Percentiles rank a stretch among this genome's conserved stretches.
Conservation (phyloP, 768 basidiomycete species). For the Nidula microcarpa region DNA sequence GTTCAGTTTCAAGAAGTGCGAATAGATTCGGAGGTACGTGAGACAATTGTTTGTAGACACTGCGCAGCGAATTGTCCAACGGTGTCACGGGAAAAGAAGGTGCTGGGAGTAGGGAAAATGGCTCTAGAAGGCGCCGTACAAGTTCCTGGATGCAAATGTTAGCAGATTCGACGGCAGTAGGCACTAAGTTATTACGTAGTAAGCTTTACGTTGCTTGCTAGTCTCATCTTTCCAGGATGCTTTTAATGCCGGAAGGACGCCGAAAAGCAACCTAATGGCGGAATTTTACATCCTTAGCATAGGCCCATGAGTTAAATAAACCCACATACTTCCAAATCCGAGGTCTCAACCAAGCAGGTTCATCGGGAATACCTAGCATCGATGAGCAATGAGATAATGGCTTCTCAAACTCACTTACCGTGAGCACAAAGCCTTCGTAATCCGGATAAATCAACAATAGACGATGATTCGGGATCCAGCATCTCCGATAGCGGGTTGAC, state of each 20-base stretch:
- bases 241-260: constrained; percentile 56
- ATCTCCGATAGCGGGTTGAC: constrained; percentile 57
- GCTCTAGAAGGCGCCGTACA: constrained; percentile 48
- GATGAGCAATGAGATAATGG: background rate
- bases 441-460: constrained; percentile 51
- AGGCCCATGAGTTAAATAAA: background rate
- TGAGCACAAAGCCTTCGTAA: constrained; percentile 56
- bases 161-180: background rate
- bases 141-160: constrained; percentile 50
- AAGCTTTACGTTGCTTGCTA: constrained; percentile 60
- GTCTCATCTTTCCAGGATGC: constrained; percentile 55
- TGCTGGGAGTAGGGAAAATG: constrained; percentile 33
- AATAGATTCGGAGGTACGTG: constrained; percentile 51
- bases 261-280: constrained; percentile 52
- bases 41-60: constrained; percentile 51
- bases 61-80: constrained; percentile 30
- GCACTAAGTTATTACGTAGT: constrained; percentile 54
- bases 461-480: constrained; percentile 45
- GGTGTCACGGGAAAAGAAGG: constrained; percentile 39
- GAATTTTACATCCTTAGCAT: constrained; percentile 3
- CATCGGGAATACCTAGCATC: constrained; percentile 63
- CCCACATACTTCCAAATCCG: constrained; percentile 70
- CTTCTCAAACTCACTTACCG: constrained; percentile 38
- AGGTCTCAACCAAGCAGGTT: constrained; percentile 73
- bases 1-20: constrained; percentile 45